Conservation (phyloP, 768 basidiomycete genomes). For the Phanerochaete carnosa region DNA sequence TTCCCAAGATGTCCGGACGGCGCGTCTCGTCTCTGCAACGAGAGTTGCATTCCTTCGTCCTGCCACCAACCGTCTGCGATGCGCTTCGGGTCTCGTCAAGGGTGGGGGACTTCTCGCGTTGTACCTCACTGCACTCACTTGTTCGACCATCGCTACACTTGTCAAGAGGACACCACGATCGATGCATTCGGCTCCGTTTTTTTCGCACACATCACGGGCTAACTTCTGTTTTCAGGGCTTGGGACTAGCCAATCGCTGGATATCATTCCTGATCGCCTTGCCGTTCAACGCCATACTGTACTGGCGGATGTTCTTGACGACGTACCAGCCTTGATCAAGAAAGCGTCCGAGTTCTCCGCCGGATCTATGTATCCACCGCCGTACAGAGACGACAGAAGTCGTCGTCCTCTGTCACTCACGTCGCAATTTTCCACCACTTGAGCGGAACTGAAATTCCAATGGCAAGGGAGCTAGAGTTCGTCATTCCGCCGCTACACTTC, state of each 20-base stretch:
- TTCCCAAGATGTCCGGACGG: not conserved
- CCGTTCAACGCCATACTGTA: not conserved
- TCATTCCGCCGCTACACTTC: no score
- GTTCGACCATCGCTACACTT: not conserved
- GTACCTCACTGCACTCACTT: not conserved
- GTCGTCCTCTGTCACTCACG: not conserved
- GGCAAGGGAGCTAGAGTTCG: no score
- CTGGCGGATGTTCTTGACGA: not conserved
- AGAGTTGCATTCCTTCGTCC: not conserved
- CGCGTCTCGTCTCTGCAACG: not conserved
- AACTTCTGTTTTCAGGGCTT: not conserved
- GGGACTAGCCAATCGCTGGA: not conserved
- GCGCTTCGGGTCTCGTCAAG: not conserved
- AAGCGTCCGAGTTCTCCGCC: not conserved
- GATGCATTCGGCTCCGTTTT: not conserved
- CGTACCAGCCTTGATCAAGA: not conserved
- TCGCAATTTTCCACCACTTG: not conserved
- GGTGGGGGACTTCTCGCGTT: not conserved
- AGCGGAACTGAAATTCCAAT: no score
- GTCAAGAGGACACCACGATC: not conserved
- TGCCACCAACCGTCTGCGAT: not conserved
- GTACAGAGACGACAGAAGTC: not conserved
- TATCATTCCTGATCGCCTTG: not conserved
- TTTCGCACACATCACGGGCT: not conserved
- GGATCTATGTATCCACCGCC: not conserved